Evolutionary conservation across 2,329 filamentous ascomycete genomes (phyloP).

Genomic region (Xylariomycetidae sp.): DNA sequence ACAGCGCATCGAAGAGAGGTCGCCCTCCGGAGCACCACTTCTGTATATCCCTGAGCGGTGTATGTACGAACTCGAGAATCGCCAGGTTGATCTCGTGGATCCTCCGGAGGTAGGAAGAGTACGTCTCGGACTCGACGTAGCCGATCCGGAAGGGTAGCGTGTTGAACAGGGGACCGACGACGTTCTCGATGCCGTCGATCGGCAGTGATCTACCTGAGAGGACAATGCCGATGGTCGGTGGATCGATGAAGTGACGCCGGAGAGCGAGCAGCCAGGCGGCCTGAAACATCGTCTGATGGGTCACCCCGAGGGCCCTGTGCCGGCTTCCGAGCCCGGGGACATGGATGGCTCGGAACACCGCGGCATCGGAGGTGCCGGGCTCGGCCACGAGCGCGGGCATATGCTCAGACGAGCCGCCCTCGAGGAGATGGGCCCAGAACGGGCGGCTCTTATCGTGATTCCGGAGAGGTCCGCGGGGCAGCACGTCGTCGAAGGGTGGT

Average conservation of each 20-base stretch:
- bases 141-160: conserved; percentile 68
- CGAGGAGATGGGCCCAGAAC: conserved; percentile 66
- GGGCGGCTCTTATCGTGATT: conserved; percentile 33
- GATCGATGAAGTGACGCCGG: conserved; percentile 40
- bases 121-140: conserved; percentile 42
- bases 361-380: conserved; percentile 10
- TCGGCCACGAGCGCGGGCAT: conserved; percentile 13
- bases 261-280: conserved; percentile 67
- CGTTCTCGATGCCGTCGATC: conserved; percentile 57
- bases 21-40: conserved; percentile 66
- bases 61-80: conserved; percentile 70
- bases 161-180: conserved; percentile 85
- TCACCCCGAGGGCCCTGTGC: conserved; percentile 61
- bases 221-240: conserved; percentile 65
- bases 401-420: conserved; percentile 22
- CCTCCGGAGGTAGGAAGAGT: conserved; percentile 53
- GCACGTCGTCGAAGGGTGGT: conserved; percentile 60
- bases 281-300: conserved; percentile 74
- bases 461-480: conserved; percentile 65
- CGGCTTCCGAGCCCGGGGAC: conserved; percentile 44
- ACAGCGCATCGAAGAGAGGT: conserved; percentile 72
- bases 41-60: conserved; percentile 71
- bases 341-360: conserved; percentile 25
- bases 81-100: conserved; percentile 70
- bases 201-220: conserved; percentile 74